Evolutionary conservation across 345 rosid genomes (phyloP), one percentile per base, ranked within the genome.

Genomic region (Acer negundo): DNA sequence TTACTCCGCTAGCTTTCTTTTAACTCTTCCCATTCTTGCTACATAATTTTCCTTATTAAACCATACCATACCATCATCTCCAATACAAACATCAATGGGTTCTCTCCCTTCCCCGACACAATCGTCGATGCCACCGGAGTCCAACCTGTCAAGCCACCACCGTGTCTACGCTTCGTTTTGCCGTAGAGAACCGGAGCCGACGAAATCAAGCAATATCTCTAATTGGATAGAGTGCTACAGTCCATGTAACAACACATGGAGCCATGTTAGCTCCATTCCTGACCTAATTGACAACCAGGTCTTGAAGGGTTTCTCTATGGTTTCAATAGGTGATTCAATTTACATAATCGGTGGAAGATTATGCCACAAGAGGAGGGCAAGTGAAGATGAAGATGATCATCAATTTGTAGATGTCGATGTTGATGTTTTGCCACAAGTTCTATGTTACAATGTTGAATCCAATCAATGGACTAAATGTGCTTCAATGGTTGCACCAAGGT

Each of bases 201-300:
- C 71, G 10, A 63, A 75, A 23, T 31, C 70, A 8, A 40, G 68
- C 13, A 35, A 35, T 35, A 0, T 66, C 28, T 69, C 85, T 10
- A 86, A 87, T 47, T 83, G 87, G 87, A 82, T 91, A 10, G 90
- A 85, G 7, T 58, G 85, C 56, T 89, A 82, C 67, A 53, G 85
- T 26, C 91, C 89, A 0, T 67, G 78, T 2, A 35, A 31, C 76
- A 84, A 89, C 49, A 65, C 81, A 1, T 87, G 90, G 92, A 79
- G 71, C 46, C 78, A 85, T 22, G 84, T 85, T 2, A 68, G 84
- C 73, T 4, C 63, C 3, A 82, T 87, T 46, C 87, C 93, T 0
- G 67, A 62, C 62, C 47, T 83, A 3, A 42, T 7, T 0, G 80
- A 82, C 1, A 80, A 86, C 73, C 87, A 81, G 19, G 84, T 86